These are phyloP conservation scores for Alternaria sp. DNA, from an alignment of 2,329 filamentous ascomycete genomes.

Conservation along the genomic window DNA sequence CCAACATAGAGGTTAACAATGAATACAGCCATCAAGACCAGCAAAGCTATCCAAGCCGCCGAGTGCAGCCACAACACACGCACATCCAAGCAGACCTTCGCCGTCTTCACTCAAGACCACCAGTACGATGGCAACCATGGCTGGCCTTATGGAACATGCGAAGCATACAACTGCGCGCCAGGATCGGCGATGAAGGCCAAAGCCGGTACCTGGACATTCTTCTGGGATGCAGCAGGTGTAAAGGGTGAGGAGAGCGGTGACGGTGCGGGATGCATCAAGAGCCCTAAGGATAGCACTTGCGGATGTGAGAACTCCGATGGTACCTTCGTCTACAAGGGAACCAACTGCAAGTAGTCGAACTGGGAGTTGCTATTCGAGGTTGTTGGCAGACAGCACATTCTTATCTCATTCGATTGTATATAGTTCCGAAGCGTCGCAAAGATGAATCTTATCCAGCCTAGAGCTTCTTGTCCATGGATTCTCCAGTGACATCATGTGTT, in stretches of 20 bases:
- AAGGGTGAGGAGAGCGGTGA: slow-evolving; percentile 29
- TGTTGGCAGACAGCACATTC: background rate
- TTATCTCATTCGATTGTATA: background rate
- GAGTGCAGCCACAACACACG: slow-evolving; percentile 56
- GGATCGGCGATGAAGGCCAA: slow-evolving; percentile 24
- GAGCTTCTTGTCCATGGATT: background rate
- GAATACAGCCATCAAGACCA: slow-evolving; percentile 37
- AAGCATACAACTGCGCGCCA: slow-evolving; percentile 35
- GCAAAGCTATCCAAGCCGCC: slow-evolving; percentile 53
- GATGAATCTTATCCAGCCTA: background rate
- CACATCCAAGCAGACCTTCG: slow-evolving; percentile 50
- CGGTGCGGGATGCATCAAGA: slow-evolving; percentile 40
- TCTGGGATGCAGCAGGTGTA: slow-evolving; percentile 30
- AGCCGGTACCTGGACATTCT: slow-evolving; percentile 34
- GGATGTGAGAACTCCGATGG: slow-evolving; percentile 39
- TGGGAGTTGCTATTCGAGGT: background rate
- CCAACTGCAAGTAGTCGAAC: slow-evolving; percentile 6
- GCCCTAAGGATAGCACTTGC: slow-evolving; percentile 32
- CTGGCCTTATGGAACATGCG: slow-evolving; percentile 58
- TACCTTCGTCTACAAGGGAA: slow-evolving; percentile 30
- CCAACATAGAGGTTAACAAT: background rate
- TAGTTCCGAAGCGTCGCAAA: background rate
- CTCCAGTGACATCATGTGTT: background rate
- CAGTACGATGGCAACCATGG: slow-evolving; percentile 56
- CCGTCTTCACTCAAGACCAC: slow-evolving; percentile 56